These are phyloP conservation scores for Leccinum pachyderme DNA, from an alignment of 1,284 basidiomycete species.

Conservation along the genomic window DNA sequence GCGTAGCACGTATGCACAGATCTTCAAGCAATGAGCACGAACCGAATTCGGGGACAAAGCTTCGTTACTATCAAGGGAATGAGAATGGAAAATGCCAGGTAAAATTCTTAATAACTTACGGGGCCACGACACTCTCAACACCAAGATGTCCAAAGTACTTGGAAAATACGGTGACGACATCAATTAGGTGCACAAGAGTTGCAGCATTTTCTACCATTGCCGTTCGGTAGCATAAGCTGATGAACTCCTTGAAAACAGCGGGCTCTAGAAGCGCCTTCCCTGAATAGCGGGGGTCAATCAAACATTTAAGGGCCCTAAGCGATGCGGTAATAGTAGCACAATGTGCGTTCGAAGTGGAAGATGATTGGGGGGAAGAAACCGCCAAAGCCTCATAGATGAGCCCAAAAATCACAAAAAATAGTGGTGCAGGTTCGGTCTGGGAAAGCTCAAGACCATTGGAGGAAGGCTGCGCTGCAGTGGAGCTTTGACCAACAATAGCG, in stretches of 20 bases:
- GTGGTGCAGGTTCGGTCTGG: conserved; percentile 72
- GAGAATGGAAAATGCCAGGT: background rate
- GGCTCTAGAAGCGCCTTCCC: conserved; percentile 81
- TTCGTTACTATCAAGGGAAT: conserved; percentile 33
- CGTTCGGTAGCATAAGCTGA: conserved; percentile 85
- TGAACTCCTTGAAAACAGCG: conserved; percentile 87
- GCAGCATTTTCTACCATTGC: conserved; percentile 81
- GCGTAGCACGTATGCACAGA: conserved; percentile 79
- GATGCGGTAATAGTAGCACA: conserved; percentile 65
- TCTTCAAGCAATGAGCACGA: conserved; percentile 73
- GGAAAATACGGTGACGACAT: conserved; percentile 68
- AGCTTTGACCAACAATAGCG: conserved; percentile 75
- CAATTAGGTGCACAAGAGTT: conserved; percentile 76
- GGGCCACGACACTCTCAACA: conserved; percentile 18
- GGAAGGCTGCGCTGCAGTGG: conserved; percentile 20
- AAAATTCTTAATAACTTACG: conserved; percentile 15
- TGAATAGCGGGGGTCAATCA: conserved; percentile 78
- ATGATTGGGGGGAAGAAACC: conserved; percentile 59
- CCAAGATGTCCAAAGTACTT: conserved; percentile 48
- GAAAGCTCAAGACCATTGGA: conserved; percentile 24
- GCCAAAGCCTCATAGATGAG: conserved; percentile 90
- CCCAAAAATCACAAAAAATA: conserved; percentile 91
- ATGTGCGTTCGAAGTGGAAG: conserved; percentile 40
- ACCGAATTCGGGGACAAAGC: conserved; percentile 47
- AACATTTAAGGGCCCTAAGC: conserved; percentile 74